Percentiles rank a stretch among this genome's conserved stretches.
Evolutionary conservation across 768 basidiomycete species (phyloP).

Genomic region (Podaxis pistillaris): DNA sequence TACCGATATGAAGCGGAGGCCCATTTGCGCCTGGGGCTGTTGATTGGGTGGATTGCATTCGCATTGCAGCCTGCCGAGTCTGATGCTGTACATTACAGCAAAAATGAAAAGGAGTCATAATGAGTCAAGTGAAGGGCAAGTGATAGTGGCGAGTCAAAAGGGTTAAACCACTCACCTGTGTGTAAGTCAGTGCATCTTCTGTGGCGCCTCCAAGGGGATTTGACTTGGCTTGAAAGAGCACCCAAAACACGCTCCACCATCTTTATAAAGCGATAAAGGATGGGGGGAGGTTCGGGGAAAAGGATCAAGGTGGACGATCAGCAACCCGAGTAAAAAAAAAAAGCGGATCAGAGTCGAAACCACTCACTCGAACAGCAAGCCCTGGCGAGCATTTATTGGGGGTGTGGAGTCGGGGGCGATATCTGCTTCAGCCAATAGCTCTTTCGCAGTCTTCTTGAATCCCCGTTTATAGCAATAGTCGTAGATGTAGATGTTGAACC

Average conservation of each 20-base stretch:
- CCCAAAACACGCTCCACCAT: constrained; percentile 93
- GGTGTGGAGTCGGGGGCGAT: constrained; percentile 60
- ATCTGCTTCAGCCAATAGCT: constrained; percentile 67
- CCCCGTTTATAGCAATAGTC: constrained; percentile 85
- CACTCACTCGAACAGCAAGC: constrained; percentile 78
- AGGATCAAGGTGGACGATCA: constrained; percentile 5
- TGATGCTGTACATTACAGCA: constrained; percentile 24
- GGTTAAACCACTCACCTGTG: constrained; percentile 48
- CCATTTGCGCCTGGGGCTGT: constrained; percentile 19
- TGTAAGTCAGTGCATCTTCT: constrained; percentile 74
- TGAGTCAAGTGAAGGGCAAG: constrained; percentile 13
- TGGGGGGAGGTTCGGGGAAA: constrained; percentile 3
- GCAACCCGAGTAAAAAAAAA: constrained; percentile 13
- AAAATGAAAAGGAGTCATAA: constrained; percentile 5
- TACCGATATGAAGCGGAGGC: constrained; percentile 14
- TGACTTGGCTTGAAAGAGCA: constrained; percentile 79
- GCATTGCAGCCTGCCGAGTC: constrained; percentile 27
- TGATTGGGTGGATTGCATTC: constrained; percentile 24
- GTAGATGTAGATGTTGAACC: constrained; percentile 89
- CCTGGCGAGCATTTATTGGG: constrained; percentile 82
- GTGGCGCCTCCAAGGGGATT: constrained; percentile 46
- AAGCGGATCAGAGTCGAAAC: constrained; percentile 16
- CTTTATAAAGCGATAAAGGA: constrained; percentile 32
- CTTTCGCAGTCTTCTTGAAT: constrained; percentile 67
- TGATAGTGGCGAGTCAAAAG: constrained; percentile 18